Evolutionary conservation across 352 stramenopile species (phyloP).

Genomic region (Peronosclerospora sorghi): DNA sequence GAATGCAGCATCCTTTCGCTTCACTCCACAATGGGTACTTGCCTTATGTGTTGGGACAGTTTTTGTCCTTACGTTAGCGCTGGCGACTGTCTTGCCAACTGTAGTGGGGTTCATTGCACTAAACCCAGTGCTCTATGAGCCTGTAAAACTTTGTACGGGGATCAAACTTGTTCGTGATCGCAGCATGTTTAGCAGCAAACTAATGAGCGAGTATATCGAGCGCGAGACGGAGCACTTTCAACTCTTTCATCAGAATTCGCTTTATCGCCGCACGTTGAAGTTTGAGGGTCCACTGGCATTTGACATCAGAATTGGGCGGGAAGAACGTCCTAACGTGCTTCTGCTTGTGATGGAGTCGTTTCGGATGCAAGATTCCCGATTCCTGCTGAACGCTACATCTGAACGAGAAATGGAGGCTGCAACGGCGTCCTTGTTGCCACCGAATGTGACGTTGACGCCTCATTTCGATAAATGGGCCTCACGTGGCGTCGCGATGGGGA

Average conservation of each 20-base stretch:
- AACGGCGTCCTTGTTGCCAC: slow-evolving; percentile 20
- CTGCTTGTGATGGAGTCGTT: slow-evolving; percentile 63
- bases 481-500: slow-evolving; percentile 37
- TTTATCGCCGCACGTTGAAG: slow-evolving; percentile 20
- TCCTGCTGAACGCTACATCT: slow-evolving; percentile 18
- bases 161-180: slow-evolving; percentile 12
- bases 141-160: slow-evolving; percentile 21
- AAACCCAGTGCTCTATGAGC: slow-evolving; percentile 44
- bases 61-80: no score
- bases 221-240: slow-evolving; percentile 27
- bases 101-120: slow-evolving; percentile 24
- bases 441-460: slow-evolving; percentile 45
- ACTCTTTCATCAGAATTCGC: slow-evolving; percentile 28
- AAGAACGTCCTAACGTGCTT: slow-evolving; percentile 48
- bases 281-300: neutral
- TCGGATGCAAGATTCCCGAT: slow-evolving; percentile 41
- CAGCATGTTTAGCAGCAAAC: slow-evolving; percentile 6
- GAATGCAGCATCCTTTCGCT: no score
- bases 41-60: no score
- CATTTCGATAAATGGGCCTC: slow-evolving; percentile 51
- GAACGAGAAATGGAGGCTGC: slow-evolving; percentile 18
- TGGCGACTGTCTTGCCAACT: neutral
- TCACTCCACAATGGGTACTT: no score
- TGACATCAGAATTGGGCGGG: neutral
- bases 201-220: slow-evolving; percentile 36